A percentile compares a stretch with the other conserved stretches of the same genome.
These are phyloP conservation scores for Strobilomyces echinocephalus DNA, from an alignment of 768 basidiomycete genomes.

Conservation along the genomic window DNA sequence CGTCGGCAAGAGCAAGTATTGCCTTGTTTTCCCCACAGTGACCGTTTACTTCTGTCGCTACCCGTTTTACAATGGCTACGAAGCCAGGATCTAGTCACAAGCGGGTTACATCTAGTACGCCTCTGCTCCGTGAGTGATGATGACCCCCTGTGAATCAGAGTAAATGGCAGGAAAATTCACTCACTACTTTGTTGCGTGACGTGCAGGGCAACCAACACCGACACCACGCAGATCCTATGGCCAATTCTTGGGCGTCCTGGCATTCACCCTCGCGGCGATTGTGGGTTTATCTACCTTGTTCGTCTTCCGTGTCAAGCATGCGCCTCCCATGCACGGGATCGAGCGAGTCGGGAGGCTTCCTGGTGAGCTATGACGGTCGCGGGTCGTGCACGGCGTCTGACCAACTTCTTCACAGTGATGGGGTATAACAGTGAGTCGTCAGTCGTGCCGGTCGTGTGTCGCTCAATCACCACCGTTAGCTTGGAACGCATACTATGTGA, in stretches of 20 bases:
- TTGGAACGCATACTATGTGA: conserved; percentile 66
- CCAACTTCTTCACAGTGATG: conserved; percentile 37
- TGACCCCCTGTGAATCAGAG: not conserved
- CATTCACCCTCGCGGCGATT: conserved; percentile 17
- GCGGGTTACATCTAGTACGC: conserved; percentile 10
- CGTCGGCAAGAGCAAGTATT: not conserved
- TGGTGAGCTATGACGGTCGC: conserved; percentile 19
- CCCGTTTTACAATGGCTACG: conserved; percentile 8
- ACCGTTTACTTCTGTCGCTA: not conserved
- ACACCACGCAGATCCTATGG: conserved; percentile 1
- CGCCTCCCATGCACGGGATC: not conserved
- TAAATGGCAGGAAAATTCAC: not conserved
- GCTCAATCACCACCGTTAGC: conserved; percentile 33
- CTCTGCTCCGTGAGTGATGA: conserved; percentile 17
- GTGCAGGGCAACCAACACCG: not conserved
- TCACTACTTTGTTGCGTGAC: not conserved
- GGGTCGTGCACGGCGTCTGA: not conserved
- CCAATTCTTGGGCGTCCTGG: conserved; percentile 7
- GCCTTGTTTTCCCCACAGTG: not conserved
- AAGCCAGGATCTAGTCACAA: not conserved
- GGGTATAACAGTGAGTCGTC: conserved; percentile 56
- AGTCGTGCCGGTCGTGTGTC: not conserved
- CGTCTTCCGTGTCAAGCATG: conserved; percentile 5
- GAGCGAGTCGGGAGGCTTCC: conserved; percentile 34
- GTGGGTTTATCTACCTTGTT: conserved; percentile 18